Conservation (phyloP, 148 eudicot genomes). For the Drosera capensis region DNA sequence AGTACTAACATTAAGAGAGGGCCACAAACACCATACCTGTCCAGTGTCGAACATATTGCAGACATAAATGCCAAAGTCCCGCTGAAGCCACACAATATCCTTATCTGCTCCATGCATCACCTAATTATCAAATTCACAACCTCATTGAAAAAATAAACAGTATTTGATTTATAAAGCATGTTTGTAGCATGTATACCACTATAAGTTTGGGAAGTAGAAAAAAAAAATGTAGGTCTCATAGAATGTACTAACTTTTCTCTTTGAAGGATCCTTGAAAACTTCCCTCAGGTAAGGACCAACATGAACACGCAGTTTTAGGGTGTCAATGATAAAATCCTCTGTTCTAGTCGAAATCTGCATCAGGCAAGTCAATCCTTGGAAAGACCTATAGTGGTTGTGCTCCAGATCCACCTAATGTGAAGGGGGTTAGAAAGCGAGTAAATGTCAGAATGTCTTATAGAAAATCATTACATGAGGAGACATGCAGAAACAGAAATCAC, state of each 20-base stretch:
- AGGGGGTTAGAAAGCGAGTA: too few species aligned
- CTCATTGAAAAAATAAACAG: background rate
- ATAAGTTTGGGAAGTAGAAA: background rate
- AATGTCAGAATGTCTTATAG: too few species aligned
- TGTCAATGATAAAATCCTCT: slow-evolving; percentile 90
- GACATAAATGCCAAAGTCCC: slow-evolving; percentile 87
- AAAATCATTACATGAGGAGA: too few species aligned
- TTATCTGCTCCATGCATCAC: slow-evolving; percentile 98
- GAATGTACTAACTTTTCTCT: slow-evolving; percentile 74
- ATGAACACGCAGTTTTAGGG: slow-evolving; percentile 72
- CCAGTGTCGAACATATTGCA: slow-evolving; percentile 95
- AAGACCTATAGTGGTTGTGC: slow-evolving; percentile 88
- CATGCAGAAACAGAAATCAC: too few species aligned
- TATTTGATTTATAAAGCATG: background rate
- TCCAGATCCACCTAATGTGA: slow-evolving; percentile 87
- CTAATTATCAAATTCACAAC: slow-evolving; percentile 22
- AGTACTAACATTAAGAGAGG: too few species aligned
- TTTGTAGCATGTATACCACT: background rate
- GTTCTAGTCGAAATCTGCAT: slow-evolving; percentile 98
- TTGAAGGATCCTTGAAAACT: slow-evolving; percentile 70
- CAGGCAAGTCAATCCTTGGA: slow-evolving; percentile 89
- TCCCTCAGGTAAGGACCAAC: slow-evolving; percentile 88
- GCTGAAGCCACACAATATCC: slow-evolving; percentile 89
- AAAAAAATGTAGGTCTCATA: too few species aligned
- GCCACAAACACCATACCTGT: slow-evolving; percentile 36